Base-by-base conservation (phyloP, 2,329 filamentous ascomycete species). In the Colletotrichum trifolii region DNA sequence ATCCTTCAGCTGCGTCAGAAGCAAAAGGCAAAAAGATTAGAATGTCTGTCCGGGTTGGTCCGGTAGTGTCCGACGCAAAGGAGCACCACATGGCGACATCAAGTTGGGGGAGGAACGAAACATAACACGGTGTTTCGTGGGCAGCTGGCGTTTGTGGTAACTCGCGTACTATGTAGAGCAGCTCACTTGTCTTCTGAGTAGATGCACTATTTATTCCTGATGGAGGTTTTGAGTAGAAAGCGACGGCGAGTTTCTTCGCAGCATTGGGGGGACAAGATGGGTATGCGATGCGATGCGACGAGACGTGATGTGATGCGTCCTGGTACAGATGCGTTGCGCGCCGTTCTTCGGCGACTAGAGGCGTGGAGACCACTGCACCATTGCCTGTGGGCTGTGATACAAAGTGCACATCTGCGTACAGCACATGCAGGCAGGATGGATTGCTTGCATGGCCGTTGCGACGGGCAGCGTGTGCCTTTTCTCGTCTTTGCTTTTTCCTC, bases 361-460 rank as follows among this genome's bases (percentile, higher is more conserved):
- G 17, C 17, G 17, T 17, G 17, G 17, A 17, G 17, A 17, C 17
- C 17, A 17, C 17, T 17, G 17, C 17, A 17, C 17, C 17, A 17
- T 17, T 17, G 17, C 17, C 17, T 17, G 17, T 17, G 17, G 17
- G 17, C 17, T 17, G 17, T 17, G 17, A 17, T 17, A 17, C 17
- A 17, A 17, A 17, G 17, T 17, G 17, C 17, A 17, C 17, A 17
- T 17, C 17, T 17, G 17, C 17, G 17, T 17, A 17, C 17, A 17
- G 17, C 25, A 25, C 40, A 12, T 33, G 17, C 43, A 48, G 15
- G 52, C 43, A 47, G 36, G 50, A 54, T 25, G 25, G 42, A 53
- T 54, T 64, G 50, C 61, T 60, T 60, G 56, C 57, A 60, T 54
- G 62, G 34, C 40, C 39, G 39, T 55, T 55, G 45, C 38, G 55